A percentile compares a stretch with the other conserved stretches of the same genome.
These are phyloP conservation scores for Dendrothele bispora DNA, from an alignment of 768 basidiomycete genomes.

Conservation along the genomic window DNA sequence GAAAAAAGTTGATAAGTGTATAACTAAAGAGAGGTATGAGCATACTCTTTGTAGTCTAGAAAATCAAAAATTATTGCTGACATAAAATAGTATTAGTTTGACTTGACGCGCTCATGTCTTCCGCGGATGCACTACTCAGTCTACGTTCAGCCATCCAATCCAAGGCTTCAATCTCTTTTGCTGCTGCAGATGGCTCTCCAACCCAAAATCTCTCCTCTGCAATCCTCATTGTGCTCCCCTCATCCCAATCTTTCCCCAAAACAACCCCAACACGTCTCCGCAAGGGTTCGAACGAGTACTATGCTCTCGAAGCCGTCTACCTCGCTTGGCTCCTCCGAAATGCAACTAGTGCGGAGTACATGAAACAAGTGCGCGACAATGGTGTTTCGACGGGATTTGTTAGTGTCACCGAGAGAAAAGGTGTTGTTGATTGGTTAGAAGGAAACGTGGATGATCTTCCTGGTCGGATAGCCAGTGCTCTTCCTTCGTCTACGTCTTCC, in stretches of 20 bases:
- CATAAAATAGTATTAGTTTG: too few species aligned
- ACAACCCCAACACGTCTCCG: conserved; percentile 76
- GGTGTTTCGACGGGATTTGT: conserved; percentile 77
- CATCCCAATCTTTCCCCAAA: conserved; percentile 61
- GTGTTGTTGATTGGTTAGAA: conserved; percentile 83
- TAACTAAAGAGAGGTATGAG: too few species aligned
- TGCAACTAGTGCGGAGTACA: conserved; percentile 79
- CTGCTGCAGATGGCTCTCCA: conserved; percentile 37
- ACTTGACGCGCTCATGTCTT: conserved; percentile 2
- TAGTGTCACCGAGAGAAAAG: conserved; percentile 84
- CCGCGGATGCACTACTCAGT: conserved; percentile 50
- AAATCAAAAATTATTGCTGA: too few species aligned
- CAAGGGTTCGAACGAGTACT: conserved; percentile 66
- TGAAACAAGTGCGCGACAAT: conserved; percentile 78
- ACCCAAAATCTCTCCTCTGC: conserved; percentile 53
- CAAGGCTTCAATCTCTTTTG: conserved; percentile 49
- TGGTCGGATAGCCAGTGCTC: conserved; percentile 35
- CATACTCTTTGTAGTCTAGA: too few species aligned
- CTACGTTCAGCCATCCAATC: conserved; percentile 66
- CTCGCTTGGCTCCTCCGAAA: conserved; percentile 82
- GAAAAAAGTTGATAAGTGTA: too few species aligned
- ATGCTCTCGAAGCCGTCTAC: conserved; percentile 78
- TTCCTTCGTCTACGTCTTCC: background rate
- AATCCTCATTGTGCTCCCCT: conserved; percentile 62
- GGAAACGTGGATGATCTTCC: conserved; percentile 53